Evolutionary conservation across 768 basidiomycete genomes (phyloP), one percentile per base, ranked within the genome.

Genomic region (Trametes cubensis): DNA sequence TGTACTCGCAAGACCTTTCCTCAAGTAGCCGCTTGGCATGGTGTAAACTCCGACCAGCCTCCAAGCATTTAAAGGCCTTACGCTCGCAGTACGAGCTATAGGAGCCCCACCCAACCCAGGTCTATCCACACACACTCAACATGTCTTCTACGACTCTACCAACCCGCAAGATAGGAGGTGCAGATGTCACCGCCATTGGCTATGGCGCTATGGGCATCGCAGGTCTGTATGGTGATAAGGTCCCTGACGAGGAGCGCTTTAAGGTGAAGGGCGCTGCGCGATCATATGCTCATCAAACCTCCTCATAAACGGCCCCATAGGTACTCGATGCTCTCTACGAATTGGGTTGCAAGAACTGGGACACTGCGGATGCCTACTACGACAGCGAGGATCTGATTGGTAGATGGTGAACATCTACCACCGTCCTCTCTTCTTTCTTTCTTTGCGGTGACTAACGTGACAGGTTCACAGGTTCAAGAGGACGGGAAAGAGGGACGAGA

Each of bases 151-250:
- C 42, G 30, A 2, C 13, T 2, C 73, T 74, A 57, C 77, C 74
- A 38, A 76, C 73, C 61, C 79, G 77, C 60, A 79, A 71, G 60
- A 80, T 88, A 26, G 83, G 82, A 28, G 70, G 74, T n/a, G 70
- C 75, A 26, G 56, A 75, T 17, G 80, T 85, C 13, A 75, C 80
- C 10, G 80, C 80, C 17, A 79, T 88, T 14, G 85, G 86, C 5
- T 86, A 83, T 64, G 87, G 87, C 6, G 73, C 80, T 4, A 87
- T 87, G 86, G 84, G 83, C 10, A 67, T 87, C 18, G 80, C 80
- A 11, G 75, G 73, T 2, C 73, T 67, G 40, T 85, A 85, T 60
- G 85, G 85, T 20, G 58, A 67, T 3, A 68, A 70, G 0, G 75
- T 74, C 10, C 56, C 76, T 3, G 86, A 88, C 59, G 85, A 87